Conservation (phyloP, 441 rosid genomes). For the Populus hybrid region DNA sequence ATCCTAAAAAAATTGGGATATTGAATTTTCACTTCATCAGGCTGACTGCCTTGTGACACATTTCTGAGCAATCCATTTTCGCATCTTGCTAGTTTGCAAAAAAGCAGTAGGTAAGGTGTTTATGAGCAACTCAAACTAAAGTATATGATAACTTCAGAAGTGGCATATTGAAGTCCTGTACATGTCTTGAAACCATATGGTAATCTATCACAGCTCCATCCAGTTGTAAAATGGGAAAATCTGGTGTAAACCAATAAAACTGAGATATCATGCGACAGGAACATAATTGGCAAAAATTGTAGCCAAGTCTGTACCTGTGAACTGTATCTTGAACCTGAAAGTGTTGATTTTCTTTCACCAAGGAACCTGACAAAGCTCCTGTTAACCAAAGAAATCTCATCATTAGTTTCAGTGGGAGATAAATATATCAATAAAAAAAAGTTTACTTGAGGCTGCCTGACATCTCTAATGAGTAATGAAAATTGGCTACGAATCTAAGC, state of each 20-base stretch:
- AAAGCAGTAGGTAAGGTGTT: neutral
- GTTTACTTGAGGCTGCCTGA: neutral
- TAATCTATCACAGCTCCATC: neutral
- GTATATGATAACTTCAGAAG: neutral
- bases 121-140: neutral
- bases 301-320: constrained; percentile 57
- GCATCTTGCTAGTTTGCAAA: neutral
- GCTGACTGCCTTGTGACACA: neutral
- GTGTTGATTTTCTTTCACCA: constrained; percentile 69
- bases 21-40: neutral
- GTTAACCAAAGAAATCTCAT: constrained; percentile 12
- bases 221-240: neutral
- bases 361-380: constrained; percentile 89
- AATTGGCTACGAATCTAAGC: neutral
- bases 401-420: neutral
- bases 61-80: neutral
- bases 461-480: neutral
- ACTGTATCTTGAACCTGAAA: constrained; percentile 71
- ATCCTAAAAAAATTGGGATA: neutral
- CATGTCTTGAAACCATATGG: neutral
- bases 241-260: neutral
- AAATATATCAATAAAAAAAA: neutral
- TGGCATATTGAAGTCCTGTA: neutral
- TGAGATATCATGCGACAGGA: neutral
- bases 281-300: neutral